phyloP scores from a whole-genome alignment of 768 basidiomycete genomes.

The Pholiota microspora region DNA sequence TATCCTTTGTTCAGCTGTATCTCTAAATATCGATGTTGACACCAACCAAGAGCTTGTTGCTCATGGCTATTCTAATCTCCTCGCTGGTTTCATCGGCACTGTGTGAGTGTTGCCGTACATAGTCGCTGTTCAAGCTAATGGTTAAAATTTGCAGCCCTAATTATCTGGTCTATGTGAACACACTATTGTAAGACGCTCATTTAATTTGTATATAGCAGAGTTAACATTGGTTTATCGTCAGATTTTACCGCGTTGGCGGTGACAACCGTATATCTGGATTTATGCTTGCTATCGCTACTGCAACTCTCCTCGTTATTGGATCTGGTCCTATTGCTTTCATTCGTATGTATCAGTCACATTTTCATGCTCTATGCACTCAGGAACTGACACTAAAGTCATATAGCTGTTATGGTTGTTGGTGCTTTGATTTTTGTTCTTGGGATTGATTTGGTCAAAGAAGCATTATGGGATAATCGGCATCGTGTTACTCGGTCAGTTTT shows the following conservation, averaged over 20 bases:
- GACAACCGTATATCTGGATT: constrained; percentile 81
- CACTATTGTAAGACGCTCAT: constrained; percentile 54
- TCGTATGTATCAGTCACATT: constrained; percentile 48
- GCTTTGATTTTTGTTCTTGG: constrained; percentile 94
- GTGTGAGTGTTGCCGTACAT: constrained; percentile 50
- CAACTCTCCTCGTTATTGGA: constrained; percentile 72
- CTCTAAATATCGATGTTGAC: constrained; percentile 83
- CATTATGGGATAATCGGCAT: constrained; percentile 92
- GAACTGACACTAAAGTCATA: neutral
- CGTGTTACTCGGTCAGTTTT: constrained; percentile 69
- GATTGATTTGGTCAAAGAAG: constrained; percentile 92
- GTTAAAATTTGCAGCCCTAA: constrained; percentile 53
- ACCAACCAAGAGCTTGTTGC: constrained; percentile 91
- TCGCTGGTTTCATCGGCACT: constrained; percentile 77
- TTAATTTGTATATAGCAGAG: neutral
- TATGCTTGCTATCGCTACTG: constrained; percentile 76
- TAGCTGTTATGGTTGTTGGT: constrained; percentile 89
- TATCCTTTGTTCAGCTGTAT: constrained; percentile 57
- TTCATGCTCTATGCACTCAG: neutral
- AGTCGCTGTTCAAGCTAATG: neutral
- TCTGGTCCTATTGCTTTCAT: constrained; percentile 90
- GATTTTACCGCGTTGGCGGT: constrained; percentile 94
- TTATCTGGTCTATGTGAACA: constrained; percentile 87
- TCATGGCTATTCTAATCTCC: constrained; percentile 89
- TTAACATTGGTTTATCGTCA: constrained; percentile 15